Conservation (phyloP, 495 filamentous ascomycete genomes). For the Neurospora sp. region DNA sequence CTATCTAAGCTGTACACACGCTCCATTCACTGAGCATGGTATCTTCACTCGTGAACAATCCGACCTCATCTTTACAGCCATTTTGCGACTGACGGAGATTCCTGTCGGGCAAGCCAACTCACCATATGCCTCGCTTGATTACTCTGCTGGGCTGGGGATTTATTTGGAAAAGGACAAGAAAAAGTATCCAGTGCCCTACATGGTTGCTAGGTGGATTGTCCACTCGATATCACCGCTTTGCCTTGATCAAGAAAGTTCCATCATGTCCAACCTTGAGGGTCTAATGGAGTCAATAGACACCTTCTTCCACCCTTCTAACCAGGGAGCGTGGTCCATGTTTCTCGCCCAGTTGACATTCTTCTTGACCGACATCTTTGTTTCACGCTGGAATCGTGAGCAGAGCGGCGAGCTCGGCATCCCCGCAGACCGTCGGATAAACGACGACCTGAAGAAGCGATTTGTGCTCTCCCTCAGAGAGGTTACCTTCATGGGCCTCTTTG, state of each 20-base stretch:
- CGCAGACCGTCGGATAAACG: conserved; percentile 64
- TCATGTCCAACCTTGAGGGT: conserved; percentile 79
- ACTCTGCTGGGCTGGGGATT: conserved; percentile 68
- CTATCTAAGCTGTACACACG: conserved; percentile 58
- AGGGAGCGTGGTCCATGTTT: conserved; percentile 83
- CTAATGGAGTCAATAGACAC: conserved; percentile 94
- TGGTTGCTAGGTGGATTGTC: conserved; percentile 91
- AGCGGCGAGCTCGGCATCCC: conserved; percentile 85
- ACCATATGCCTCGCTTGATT: conserved; percentile 81
- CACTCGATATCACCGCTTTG: conserved; percentile 86
- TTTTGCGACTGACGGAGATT: conserved; percentile 84
- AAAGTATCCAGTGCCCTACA: conserved; percentile 83
- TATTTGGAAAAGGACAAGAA: conserved; percentile 84
- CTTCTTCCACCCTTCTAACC: conserved; percentile 98
- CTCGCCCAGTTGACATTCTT: conserved; percentile 87
- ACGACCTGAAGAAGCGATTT: conserved; percentile 75
- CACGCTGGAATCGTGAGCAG: conserved; percentile 92
- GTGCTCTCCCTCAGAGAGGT: conserved; percentile 87
- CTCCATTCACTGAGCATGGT: conserved; percentile 78
- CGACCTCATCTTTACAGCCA: conserved; percentile 83
- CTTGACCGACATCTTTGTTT: conserved; percentile 91
- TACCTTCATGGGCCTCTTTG: conserved; percentile 95
- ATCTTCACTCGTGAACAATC: conserved; percentile 91
- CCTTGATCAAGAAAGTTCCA: conserved; percentile 64
- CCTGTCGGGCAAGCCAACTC: conserved; percentile 94